Base-by-base conservation (phyloP, 768 basidiomycete species). In the Macrolepiota dolichaula region DNA sequence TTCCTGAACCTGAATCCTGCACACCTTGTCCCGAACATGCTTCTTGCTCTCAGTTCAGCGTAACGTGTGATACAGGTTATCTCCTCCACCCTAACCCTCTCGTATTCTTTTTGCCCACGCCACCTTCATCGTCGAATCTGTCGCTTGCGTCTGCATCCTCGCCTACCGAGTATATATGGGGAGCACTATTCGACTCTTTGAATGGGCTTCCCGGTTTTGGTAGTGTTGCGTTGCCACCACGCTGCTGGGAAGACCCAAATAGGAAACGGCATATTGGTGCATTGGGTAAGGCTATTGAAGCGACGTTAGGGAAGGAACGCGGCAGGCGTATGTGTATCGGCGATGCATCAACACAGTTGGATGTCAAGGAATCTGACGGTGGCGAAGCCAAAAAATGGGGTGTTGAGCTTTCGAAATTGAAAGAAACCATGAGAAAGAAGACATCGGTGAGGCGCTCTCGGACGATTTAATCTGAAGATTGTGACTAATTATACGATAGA, bases 341-440 rank as follows among this genome's bases (percentile, higher is more conserved):
- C 40, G 81, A 80, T 36, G 74, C 72, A 51, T 56, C 55, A 1
- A 62, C 66, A 4, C 61, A 68, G n/a, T 62, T 68, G 44, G 54
- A 62, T 25, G 64, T 77, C 17, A 69, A 72, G 17, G 84, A 83
- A 50, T 70, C 73, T 60, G 82, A 86, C 57, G 86, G 84, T 11
- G 84, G 85, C 62, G 87, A 91, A 65, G 92, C 90, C n/a, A 81
- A 80, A 69, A 83, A 78, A 68, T 94, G 89, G 88, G 93, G 92
- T 51, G 64, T 87, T 27, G 82, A 86, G 59, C 69, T 89, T n/a
- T 79, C 80, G 49, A 74, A 72, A 12, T 71, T 94, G 64, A 79
- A 81, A 59, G 81, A 86, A 27, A 72, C 68, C 35, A 81, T 89
- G 81, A 85, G 78, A 68, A 72, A 75, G 68, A 86, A 81, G 71